A percentile compares a stretch with the other conserved stretches of the same genome.
Evolutionary conservation across 768 basidiomycete genomes (phyloP).

Genomic region (Fomitopsis serialis): DNA sequence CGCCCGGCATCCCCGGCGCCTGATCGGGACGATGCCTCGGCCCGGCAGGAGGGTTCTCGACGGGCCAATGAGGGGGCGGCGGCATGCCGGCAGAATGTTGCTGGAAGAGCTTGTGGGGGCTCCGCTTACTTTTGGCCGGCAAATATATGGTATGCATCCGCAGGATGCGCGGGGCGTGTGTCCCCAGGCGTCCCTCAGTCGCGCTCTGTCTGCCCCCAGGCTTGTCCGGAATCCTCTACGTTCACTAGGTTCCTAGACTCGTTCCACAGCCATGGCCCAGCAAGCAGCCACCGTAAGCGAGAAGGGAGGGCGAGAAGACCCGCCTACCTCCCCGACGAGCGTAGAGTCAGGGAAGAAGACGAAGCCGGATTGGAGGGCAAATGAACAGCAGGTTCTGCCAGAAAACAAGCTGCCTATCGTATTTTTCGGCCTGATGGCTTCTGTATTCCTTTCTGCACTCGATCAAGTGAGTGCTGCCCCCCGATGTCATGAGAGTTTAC

Average conservation of each 20-base stretch:
- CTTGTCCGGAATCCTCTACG: background rate
- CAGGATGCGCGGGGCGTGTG: background rate
- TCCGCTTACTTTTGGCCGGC: background rate
- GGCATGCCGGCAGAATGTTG: background rate
- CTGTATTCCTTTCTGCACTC: constrained; percentile 40
- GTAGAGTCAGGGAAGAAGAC: background rate
- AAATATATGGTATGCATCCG: background rate
- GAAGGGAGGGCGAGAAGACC: background rate
- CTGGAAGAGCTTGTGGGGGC: background rate
- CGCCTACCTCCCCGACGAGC: background rate
- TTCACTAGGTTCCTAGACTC: background rate
- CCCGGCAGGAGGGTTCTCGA: too few relatives aligned
- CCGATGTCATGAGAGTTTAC: background rate
- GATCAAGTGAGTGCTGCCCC: constrained; percentile 31
- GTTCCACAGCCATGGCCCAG: background rate
- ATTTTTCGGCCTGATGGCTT: constrained; percentile 39
- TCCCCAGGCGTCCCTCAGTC: background rate
- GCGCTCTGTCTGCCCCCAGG: background rate
- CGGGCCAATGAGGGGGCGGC: background rate
- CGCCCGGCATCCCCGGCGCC: too few relatives aligned
- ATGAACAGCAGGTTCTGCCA: constrained; percentile 38
- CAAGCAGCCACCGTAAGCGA: background rate
- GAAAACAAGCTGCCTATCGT: constrained; percentile 38
- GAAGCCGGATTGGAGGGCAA: constrained; percentile 31
- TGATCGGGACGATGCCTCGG: too few relatives aligned